Evolutionary conservation across 2,329 filamentous ascomycete genomes (phyloP), one percentile per base, ranked within the genome.

Genomic region (Rhynchosporium secalis): DNA sequence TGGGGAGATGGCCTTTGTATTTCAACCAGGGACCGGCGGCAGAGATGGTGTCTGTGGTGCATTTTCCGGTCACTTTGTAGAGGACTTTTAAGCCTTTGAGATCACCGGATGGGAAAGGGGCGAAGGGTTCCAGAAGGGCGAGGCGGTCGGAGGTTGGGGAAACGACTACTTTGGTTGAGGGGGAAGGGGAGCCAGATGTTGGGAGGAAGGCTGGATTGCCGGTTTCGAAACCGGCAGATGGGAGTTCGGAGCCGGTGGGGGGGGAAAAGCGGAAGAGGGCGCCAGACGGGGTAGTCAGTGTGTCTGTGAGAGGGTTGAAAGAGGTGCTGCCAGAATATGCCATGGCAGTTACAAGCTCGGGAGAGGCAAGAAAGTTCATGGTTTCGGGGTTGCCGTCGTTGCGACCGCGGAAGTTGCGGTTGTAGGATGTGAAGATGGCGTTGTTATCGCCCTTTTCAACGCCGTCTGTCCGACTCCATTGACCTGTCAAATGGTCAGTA

Each of bases 321-420:
- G 91, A 95, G 28, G 94, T 98, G 59, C 85, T 86, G 59, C 95
- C 95, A 47, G 93, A 89, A 77, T 96, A 99, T 12, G 91, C 86
- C 87, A 99, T 94, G 56, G 95, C 95, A 4, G 95, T 98, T 66
- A 99, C 95, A 62, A 99, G 86, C 77, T 99, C 95, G 6, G 95
- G 95, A 0, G 93, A 97, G 9, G 95, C 94, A 58, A 99, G 85
- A 80, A 99, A 99, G 82, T 98, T 99, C 93, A 98, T 97, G 8
- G 95, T 99, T 47, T 89, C 88, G 28, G 91, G 88, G 80, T 99
- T 99, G 66, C 95, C 95, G 74, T 99, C 95, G 76, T 99, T 99
- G 68, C 95, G 90, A 65, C 92, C 94, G 56, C 91, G 91, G 82
- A 99, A 99, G 79, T 99, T 99, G 65, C 95, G 91, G 83, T 99